Percentiles rank a stretch among this genome's conserved stretches.
Conservation (phyloP, 305 asterid genomes). For the Withania somnifera region DNA sequence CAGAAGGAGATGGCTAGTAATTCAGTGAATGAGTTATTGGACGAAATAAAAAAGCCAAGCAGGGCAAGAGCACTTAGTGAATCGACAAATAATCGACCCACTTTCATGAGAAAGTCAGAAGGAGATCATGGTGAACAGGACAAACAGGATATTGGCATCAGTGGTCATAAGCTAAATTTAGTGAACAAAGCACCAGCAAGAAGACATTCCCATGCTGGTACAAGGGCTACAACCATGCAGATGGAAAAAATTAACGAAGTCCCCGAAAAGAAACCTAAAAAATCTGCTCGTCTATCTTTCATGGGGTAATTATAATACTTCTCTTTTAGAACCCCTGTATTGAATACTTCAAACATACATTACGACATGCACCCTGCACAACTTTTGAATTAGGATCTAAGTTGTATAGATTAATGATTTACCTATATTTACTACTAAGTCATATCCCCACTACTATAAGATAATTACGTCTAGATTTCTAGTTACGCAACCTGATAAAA, state of each 20-base stretch:
- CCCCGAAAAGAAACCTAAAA: constrained; percentile 52
- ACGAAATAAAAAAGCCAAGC: constrained; percentile 67
- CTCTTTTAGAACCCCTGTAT: no score
- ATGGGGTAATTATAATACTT: constrained; percentile 32
- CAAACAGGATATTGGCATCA: constrained; percentile 14
- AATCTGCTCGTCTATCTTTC: constrained; percentile 60
- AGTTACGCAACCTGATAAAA: no score
- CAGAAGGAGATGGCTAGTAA: constrained; percentile 67
- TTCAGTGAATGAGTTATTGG: constrained; percentile 67
- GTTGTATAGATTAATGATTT: no score
- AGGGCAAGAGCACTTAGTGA: constrained; percentile 74
- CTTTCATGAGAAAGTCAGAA: constrained; percentile 45
- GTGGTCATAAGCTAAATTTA: constrained; percentile 14
- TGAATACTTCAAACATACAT: no score
- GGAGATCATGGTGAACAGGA: constrained; percentile 15
- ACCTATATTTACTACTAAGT: no score
- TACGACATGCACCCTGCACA: no score
- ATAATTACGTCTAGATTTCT: no score
- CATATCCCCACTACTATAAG: no score
- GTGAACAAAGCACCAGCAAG: constrained; percentile 40
- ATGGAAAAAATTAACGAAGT: constrained; percentile 63
- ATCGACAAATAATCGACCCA: constrained; percentile 62
- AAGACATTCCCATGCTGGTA: constrained; percentile 84
- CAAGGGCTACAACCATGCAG: constrained; percentile 24
- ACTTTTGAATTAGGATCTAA: no score